Evolutionary conservation across 345 rosid species (phyloP).

Genomic region (Euphorbia lathyris): DNA sequence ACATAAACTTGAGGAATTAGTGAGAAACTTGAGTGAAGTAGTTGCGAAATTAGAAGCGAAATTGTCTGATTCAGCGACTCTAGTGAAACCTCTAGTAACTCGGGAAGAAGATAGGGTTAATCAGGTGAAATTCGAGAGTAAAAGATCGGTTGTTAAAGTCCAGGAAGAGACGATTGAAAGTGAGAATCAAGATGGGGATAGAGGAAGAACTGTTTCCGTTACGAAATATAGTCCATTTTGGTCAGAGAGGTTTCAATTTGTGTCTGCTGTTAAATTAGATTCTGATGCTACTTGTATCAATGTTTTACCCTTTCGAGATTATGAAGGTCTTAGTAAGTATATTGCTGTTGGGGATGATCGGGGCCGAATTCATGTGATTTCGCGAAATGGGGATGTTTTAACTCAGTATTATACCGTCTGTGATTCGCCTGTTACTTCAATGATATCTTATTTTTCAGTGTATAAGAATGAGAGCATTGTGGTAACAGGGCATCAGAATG

Average conservation of each 20-base stretch:
- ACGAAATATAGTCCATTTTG: conserved; percentile 74
- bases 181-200: conserved; percentile 34
- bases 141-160: conserved; percentile 13
- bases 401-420: conserved; percentile 50
- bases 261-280: conserved; percentile 77
- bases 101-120: conserved; percentile 23
- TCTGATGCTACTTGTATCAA: conserved; percentile 61
- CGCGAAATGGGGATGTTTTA: conserved; percentile 77
- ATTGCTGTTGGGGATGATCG: conserved; percentile 81
- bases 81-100: conserved; percentile 7
- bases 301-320: conserved; percentile 76
- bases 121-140: conserved; percentile 3
- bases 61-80: conserved; percentile 35
- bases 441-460: conserved; percentile 70
- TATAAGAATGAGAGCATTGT: conserved; percentile 73
- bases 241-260: conserved; percentile 86
- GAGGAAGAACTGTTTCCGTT: conserved; percentile 43
- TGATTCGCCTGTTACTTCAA: conserved; percentile 63
- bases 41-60: conserved; percentile 60
- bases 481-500: conserved; percentile 74
- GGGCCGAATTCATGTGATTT: conserved; percentile 69
- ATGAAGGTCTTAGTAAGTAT: conserved; percentile 79
- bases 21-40: conserved; percentile 63
- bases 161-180: conserved; percentile 23
- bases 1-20: conserved; percentile 64